Base-by-base conservation (phyloP, 176 grass and related monocot genomes). In the Calamus simplicifolius region DNA sequence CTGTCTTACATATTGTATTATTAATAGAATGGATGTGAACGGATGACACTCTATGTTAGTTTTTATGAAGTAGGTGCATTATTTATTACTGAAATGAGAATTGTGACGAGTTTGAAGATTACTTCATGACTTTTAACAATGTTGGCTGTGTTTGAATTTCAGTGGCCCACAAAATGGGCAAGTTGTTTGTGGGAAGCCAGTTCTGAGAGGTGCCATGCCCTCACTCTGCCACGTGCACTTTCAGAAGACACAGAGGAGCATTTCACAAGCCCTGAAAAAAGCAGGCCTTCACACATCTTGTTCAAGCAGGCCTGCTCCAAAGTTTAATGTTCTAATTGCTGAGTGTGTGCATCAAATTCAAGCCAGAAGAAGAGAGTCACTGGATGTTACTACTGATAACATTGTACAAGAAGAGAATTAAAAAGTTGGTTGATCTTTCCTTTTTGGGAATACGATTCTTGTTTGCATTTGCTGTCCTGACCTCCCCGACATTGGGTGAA, bases 311-410 rank as follows among this genome's bases (percentile, higher is more conserved):
- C 51, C 71, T 58, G 35, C 54, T 30, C 85, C 81, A 49, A 89
- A 77, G 31, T 89, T 95, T 35, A 85, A 69, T 64, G 49, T 82
- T 48, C 74, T 95, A 57, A 78, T 95, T 73, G 71, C 85, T 38
- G 81, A 95, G 70, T 77, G 63, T 79, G 79, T 95, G 51, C 75
- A 65, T 52, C 85, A 89, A 68, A 95, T 95, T 58, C 89, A 95
- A 80, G 59, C 80, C 49, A 89, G 71, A 77, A 76, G 85, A 48
- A 75, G 75, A 74, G 35, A 77, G 56, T 71, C 69, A 27, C 56
- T 70, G 64, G 79, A 73, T 68, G 64, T 38, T 61, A 58, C 58
- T 55, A 61, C 57, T 25, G 29, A 25, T 49, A 64, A 62, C 21
- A 72, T 69, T 63, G 65, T 53, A 29, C 67, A 51, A 29, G 79